Evolutionary conservation across 768 basidiomycete genomes (phyloP).

Genomic region (Hypholoma fasciculare): DNA sequence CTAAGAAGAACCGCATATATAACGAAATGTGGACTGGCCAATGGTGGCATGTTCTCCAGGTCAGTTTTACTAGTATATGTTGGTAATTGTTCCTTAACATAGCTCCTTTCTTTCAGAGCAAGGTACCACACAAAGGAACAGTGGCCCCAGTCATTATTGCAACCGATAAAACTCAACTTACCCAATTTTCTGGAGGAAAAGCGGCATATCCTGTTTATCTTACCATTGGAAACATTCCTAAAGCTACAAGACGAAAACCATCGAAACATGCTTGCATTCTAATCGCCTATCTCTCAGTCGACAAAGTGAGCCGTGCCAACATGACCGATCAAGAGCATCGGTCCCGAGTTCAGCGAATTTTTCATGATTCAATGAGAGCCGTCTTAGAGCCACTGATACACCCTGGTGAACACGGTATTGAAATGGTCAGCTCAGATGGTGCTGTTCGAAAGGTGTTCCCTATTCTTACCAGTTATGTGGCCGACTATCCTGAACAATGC

Average conservation of each 20-base stretch:
- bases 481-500: slow-evolving; percentile 42
- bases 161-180: slow-evolving; percentile 35
- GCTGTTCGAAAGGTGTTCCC: slow-evolving; percentile 20
- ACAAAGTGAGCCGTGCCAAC: slow-evolving; percentile 24
- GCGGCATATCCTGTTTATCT: slow-evolving; percentile 43
- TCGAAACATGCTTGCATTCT: slow-evolving; percentile 33
- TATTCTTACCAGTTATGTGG: slow-evolving; percentile 20
- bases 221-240: slow-evolving; percentile 38
- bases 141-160: slow-evolving; percentile 39
- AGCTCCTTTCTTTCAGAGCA: not conserved
- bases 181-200: slow-evolving; percentile 34
- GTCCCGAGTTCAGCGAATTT: slow-evolving; percentile 25
- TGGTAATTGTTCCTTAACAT: no score
- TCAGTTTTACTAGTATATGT: slow-evolving; percentile 12
- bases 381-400: slow-evolving; percentile 31
- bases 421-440: slow-evolving; percentile 35
- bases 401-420: slow-evolving; percentile 32
- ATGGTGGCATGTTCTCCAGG: slow-evolving; percentile 38
- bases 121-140: slow-evolving; percentile 21
- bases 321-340: slow-evolving; percentile 8
- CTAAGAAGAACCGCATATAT: slow-evolving; percentile 20
- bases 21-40: slow-evolving; percentile 37
- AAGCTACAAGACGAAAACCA: slow-evolving; percentile 30
- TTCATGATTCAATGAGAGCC: slow-evolving; percentile 33
- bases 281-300: slow-evolving; percentile 39